A percentile compares a stretch with the other conserved stretches of the same genome.
These are phyloP conservation scores for Metschnikowia hibisci DNA, from an alignment of 805 yeast species.

Conservation along the genomic window DNA sequence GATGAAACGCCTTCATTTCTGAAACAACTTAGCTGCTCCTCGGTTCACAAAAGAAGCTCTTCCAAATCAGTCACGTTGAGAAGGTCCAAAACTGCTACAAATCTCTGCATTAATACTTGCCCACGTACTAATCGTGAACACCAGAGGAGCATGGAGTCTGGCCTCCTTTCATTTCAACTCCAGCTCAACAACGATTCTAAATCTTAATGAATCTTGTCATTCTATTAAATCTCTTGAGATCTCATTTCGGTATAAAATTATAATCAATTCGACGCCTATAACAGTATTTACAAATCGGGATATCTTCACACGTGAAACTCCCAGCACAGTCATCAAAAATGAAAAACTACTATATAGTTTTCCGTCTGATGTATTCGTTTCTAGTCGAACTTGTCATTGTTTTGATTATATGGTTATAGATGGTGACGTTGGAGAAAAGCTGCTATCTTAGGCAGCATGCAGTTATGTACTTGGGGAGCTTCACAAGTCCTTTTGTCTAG, in stretches of 20 bases:
- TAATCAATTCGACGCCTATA: no score
- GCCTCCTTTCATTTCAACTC: conserved; percentile 26
- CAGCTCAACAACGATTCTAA: conserved; percentile 9
- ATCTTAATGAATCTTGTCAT: neutral
- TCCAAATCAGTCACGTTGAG: conserved; percentile 8
- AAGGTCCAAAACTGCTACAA: conserved; percentile 11
- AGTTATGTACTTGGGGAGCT: neutral
- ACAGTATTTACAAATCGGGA: no score
- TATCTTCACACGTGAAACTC: no score
- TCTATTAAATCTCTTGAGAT: neutral
- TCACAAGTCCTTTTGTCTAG: conserved; percentile 43
- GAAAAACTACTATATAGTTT: no score
- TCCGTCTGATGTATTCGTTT: no score
- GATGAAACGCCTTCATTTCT: conserved; percentile 16
- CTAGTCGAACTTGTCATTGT: neutral
- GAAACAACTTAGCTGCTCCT: conserved; percentile 10
- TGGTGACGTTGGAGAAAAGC: neutral
- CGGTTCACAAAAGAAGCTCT: conserved; percentile 9
- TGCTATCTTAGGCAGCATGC: conserved; percentile 1
- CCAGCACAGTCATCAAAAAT: no score
- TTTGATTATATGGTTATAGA: neutral
- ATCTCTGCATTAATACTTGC: conserved; percentile 6
- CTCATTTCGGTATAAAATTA: neutral
- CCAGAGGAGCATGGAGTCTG: conserved; percentile 26
- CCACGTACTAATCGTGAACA: conserved; percentile 12